Conservation (phyloP, 2,329 filamentous ascomycete species). For the Cadophora luteo-olivacea region DNA sequence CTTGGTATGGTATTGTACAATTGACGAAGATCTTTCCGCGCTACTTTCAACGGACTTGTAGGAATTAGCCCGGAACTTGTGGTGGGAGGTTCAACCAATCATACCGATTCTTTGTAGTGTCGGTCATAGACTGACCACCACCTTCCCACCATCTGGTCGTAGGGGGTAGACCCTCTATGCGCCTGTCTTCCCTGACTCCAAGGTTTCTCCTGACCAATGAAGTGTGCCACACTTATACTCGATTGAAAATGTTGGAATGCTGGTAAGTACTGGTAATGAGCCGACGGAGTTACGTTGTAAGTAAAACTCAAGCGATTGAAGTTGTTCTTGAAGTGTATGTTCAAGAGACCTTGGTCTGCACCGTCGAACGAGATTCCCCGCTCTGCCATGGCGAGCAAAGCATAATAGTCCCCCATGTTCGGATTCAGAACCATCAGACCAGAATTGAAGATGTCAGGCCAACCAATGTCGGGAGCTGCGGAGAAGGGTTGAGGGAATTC, state of each 20-base stretch:
- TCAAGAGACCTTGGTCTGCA: conserved; percentile 93
- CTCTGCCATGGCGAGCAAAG: conserved; percentile 82
- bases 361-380: conserved; percentile 94
- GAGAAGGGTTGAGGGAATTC: conserved; percentile 64
- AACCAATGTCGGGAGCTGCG: conserved; percentile 92
- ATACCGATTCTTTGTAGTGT: conserved; percentile 71
- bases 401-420: conserved; percentile 86
- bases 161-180: conserved; percentile 64
- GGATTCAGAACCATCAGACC: conserved; percentile 92
- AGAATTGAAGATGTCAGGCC: conserved; percentile 98
- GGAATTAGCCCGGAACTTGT: conserved; percentile 23
- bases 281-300: conserved; percentile 97
- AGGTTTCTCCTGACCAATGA: conserved; percentile 90
- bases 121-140: conserved; percentile 97
- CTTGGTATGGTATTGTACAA: conserved; percentile 45
- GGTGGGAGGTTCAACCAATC: conserved; percentile 19
- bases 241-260: conserved; percentile 93
- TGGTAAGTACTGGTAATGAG: conserved; percentile 96
- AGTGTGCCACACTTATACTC: conserved; percentile 89
- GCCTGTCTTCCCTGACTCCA: conserved; percentile 73
- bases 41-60: conserved; percentile 37
- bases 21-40: conserved; percentile 32
- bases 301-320: conserved; percentile 92
- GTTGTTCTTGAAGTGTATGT: conserved; percentile 86
- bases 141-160: conserved; percentile 81